Percentiles rank a stretch among this genome's conserved stretches.
These are phyloP conservation scores for Penicillium sp. DNA, from an alignment of 2,329 filamentous ascomycete species.

Conservation along the genomic window DNA sequence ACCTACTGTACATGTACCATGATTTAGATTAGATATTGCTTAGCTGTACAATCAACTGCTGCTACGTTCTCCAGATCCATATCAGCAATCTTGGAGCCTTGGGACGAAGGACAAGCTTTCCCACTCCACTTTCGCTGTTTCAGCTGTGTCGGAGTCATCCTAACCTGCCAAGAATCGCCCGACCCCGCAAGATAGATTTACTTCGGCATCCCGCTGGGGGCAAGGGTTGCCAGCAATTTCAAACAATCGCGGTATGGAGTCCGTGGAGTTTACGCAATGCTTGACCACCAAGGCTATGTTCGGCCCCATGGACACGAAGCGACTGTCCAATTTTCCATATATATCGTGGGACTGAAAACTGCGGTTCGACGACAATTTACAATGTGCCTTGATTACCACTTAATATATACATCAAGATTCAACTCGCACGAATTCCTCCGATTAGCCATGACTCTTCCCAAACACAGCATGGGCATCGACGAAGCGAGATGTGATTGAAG, in stretches of 20 bases:
- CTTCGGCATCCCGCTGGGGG: background rate
- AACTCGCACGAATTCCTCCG: background rate
- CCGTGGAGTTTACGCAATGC: background rate
- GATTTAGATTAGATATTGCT: slow-evolving; percentile 14
- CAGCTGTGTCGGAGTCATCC: background rate
- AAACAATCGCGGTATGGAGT: background rate
- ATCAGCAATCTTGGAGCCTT: background rate
- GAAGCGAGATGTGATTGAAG: background rate
- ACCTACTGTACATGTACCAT: slow-evolving; percentile 19
- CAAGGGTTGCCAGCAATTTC: background rate
- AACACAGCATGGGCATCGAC: background rate
- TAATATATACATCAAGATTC: background rate
- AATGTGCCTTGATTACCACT: background rate
- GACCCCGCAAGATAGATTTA: background rate
- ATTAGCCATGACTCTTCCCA: background rate
- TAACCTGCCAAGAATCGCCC: background rate
- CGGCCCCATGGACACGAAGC: too few species aligned
- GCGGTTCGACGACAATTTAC: background rate
- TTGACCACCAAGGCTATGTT: background rate
- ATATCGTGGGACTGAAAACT: background rate
- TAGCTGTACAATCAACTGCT: slow-evolving; percentile 19
- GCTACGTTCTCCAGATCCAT: slow-evolving; percentile 7
- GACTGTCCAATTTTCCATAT: background rate
- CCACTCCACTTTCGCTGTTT: background rate
- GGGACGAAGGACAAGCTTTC: background rate